Base-by-base conservation (phyloP, 352 stramenopile species). In the Phytophthora quininea region DNA sequence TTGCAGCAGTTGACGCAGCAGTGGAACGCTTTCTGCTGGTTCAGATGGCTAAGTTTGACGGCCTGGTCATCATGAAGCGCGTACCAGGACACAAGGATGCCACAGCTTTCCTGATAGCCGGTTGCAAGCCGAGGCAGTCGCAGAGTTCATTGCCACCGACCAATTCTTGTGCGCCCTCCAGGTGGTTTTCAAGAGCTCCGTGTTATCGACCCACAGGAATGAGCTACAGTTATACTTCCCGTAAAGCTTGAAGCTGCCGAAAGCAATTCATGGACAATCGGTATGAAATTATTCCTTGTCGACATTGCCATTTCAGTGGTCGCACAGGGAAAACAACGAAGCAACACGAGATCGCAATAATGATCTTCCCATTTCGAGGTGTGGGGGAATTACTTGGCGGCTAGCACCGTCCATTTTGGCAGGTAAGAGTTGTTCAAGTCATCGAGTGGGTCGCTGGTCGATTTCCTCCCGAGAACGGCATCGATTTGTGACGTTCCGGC, bases 401-500 rank as follows among this genome's bases (percentile, higher is more conserved):
- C 24, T 56, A 4, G 24, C 14, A n/a, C 7, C 12, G 37, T 30
- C 32, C 27, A 52, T 27, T 58, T 61, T 59, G 33, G 27, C 60
- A 31, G 15, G 45, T 30, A 3, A n/a, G 33, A 62, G 47, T 53
- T 37, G 40, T 65, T 29, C 46, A 70, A 58, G 29, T 47, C 52
- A 67, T 54, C 35, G 48, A 56, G 30, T 54, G 47, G 40, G 38
- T 19, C n/a, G 24, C 45, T 46, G 43, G 24, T 3, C 3, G 54
- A 24, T 10, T 73, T 68, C 73, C 57, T 70, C 19, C 35, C 0
- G 62, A 71, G 24, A 68, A 64, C 12, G 77, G 68, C 68, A 80
- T 76, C 6, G 77, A 86, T 53, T 63, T 77, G 62, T 74, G 66
- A 19, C 77, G 74, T 51, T 70, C 73, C 49, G 62, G 71, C 45